Evolutionary conservation across 2,329 filamentous ascomycete species (phyloP).

Genomic region (Pseudodiploospora longispora): DNA sequence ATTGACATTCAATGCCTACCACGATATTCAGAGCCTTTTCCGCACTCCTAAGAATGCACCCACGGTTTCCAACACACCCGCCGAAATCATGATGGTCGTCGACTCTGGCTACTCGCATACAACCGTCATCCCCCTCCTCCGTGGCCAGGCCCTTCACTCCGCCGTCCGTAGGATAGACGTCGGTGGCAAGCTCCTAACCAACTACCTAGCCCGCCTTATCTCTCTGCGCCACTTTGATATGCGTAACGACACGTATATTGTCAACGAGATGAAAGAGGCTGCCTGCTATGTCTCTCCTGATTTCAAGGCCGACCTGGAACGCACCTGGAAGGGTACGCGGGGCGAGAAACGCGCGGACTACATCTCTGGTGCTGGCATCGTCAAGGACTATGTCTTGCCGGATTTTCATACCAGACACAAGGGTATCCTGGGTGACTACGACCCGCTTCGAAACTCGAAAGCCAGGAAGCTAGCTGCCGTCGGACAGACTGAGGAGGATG

Average conservation of each 20-base stretch:
- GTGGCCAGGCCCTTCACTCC: constrained; percentile 69
- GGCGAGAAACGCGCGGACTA: constrained; percentile 47
- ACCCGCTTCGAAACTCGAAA: constrained; percentile 54
- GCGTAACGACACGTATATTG: constrained; percentile 85
- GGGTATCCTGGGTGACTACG: constrained; percentile 70
- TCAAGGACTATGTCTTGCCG: constrained; percentile 86
- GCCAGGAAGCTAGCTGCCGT: constrained; percentile 37
- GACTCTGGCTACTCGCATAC: constrained; percentile 93
- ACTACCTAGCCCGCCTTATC: constrained; percentile 81
- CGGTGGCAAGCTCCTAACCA: constrained; percentile 88
- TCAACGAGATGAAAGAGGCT: constrained; percentile 92
- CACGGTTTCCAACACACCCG: constrained; percentile 40
- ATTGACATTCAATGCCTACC: constrained; percentile 71
- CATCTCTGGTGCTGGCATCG: constrained; percentile 50
- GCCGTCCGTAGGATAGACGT: constrained; percentile 81
- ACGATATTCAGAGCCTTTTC: constrained; percentile 64
- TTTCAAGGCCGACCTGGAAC: constrained; percentile 71
- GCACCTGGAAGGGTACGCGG: constrained; percentile 70
- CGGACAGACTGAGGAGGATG: constrained; percentile 55
- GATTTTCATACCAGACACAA: constrained; percentile 57
- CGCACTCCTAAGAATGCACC: constrained; percentile 46
- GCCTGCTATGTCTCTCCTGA: constrained; percentile 75
- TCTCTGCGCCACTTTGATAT: constrained; percentile 92
- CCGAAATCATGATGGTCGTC: constrained; percentile 78
- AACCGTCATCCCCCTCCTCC: constrained; percentile 77